Evolutionary conservation across 805 yeast genomes (phyloP).

Genomic region (Ogataea thermomethanolica): DNA sequence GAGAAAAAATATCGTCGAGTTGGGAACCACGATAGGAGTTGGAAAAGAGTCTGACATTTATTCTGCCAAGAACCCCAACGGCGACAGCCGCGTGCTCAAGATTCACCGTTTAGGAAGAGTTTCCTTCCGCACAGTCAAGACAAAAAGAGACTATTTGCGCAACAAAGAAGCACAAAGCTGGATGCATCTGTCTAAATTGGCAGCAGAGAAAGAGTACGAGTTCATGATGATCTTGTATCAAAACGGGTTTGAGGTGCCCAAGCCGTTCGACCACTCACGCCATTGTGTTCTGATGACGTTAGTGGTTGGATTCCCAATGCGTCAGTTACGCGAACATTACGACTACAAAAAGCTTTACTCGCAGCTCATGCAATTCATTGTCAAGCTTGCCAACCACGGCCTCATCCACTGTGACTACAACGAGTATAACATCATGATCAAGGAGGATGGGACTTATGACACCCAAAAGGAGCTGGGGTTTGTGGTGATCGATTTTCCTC

Average conservation of each 20-base stretch:
- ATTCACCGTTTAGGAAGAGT: conserved; percentile 93
- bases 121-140: conserved; percentile 88
- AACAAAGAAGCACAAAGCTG: conserved; percentile 75
- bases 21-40: conserved; percentile 89
- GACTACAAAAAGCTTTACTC: conserved; percentile 73
- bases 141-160: conserved; percentile 85
- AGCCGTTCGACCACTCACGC: conserved; percentile 83
- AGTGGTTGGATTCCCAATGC: conserved; percentile 87
- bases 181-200: conserved; percentile 87
- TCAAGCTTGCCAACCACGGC: conserved; percentile 80
- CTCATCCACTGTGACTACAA: conserved; percentile 96
- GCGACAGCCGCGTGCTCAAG: conserved; percentile 69
- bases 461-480: conserved; percentile 59
- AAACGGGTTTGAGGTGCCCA: conserved; percentile 83
- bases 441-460: conserved; percentile 50
- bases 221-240: conserved; percentile 75
- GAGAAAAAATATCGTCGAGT: conserved; percentile 66
- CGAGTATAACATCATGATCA: conserved; percentile 90
- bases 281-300: conserved; percentile 93
- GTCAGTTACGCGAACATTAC: conserved; percentile 67
- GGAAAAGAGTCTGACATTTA: conserved; percentile 97
- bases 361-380: conserved; percentile 82
- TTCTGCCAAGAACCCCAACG: conserved; percentile 67
- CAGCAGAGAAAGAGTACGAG: conserved; percentile 89
- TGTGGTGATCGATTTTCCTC: conserved; percentile 96